Conservation (phyloP, 228 moss, liverwort and hornwort genomes). For the Sphagnum fallax region DNA sequence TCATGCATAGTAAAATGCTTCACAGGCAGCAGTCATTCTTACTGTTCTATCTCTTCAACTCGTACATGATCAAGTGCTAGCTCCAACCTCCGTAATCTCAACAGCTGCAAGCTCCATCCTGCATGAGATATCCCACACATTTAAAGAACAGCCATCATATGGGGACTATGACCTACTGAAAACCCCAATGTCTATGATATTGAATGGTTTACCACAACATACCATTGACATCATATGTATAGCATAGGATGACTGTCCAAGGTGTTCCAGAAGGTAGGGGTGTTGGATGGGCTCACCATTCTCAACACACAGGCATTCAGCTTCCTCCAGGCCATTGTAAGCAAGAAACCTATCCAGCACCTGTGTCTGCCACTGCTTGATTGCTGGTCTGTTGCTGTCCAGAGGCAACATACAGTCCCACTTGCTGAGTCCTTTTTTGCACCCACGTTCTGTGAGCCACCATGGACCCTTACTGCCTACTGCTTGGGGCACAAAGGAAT, state of each 20-base stretch:
- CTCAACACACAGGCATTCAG: constrained; percentile 72
- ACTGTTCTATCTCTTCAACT: constrained; percentile 80
- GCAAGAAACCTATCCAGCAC: constrained; percentile 84
- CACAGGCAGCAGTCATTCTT: constrained; percentile 12
- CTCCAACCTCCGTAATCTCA: constrained; percentile 80
- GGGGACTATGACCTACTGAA: not conserved
- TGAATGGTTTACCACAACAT: not conserved
- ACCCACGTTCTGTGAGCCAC: constrained; percentile 15
- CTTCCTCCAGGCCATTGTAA: constrained; percentile 73
- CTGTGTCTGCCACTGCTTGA: constrained; percentile 74
- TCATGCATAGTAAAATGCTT: too few relatives aligned
- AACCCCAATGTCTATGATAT: not conserved
- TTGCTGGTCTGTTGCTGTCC: constrained; percentile 23
- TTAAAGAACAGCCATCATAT: not conserved
- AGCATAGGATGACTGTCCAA: not conserved
- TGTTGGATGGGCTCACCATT: constrained; percentile 46
- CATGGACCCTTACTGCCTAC: constrained; percentile 17
- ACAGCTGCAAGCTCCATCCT: constrained; percentile 87
- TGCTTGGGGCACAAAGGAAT: constrained; percentile 27
- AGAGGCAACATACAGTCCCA: constrained; percentile 34
- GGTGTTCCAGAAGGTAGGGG: not conserved
- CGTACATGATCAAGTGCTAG: constrained; percentile 78
- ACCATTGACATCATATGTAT: not conserved
- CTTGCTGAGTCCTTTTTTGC: constrained; percentile 22
- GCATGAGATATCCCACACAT: constrained; percentile 2